Evolutionary conservation across 225 moss, liverwort and hornwort species (phyloP).

Genomic region (Sphagnum contortum): DNA sequence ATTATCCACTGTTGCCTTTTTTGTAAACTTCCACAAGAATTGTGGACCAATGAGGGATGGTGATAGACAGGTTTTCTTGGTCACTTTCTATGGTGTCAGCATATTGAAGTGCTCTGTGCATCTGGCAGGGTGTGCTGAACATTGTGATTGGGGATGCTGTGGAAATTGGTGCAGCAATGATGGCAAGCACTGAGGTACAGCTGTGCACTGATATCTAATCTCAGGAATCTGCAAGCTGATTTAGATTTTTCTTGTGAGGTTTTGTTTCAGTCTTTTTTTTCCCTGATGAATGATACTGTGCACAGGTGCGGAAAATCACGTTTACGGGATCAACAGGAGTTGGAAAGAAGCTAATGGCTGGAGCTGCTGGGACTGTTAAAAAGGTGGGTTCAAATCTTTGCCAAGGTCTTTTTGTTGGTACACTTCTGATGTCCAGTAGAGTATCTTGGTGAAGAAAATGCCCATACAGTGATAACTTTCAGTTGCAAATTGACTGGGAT

Average conservation of each 20-base stretch:
- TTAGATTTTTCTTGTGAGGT: neutral
- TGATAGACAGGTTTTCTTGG: no score
- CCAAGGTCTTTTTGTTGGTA: constrained; percentile 4
- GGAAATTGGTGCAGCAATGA: constrained; percentile 74
- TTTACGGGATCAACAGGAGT: constrained; percentile 90
- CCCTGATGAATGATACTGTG: neutral
- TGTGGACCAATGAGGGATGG: no score
- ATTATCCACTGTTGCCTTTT: no score
- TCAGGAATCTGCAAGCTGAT: neutral
- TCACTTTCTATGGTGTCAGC: no score
- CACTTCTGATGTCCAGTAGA: neutral
- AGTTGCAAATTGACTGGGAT: neutral
- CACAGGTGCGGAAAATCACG: constrained; percentile 84
- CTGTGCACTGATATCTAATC: neutral
- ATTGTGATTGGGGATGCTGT: constrained; percentile 87
- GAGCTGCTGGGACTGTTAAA: constrained; percentile 87
- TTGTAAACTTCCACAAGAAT: no score
- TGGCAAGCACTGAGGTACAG: constrained; percentile 78
- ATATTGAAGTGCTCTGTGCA: neutral
- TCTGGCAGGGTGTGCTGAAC: constrained; percentile 78
- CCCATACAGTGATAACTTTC: no score
- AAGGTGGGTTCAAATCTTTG: constrained; percentile 32
- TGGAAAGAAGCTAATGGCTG: constrained; percentile 89
- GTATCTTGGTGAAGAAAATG: no score
- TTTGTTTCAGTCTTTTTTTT: neutral